phyloP scores from a whole-genome alignment of 1,139 yeast genomes.

The Nakaseomyces kungkrabaensis region DNA sequence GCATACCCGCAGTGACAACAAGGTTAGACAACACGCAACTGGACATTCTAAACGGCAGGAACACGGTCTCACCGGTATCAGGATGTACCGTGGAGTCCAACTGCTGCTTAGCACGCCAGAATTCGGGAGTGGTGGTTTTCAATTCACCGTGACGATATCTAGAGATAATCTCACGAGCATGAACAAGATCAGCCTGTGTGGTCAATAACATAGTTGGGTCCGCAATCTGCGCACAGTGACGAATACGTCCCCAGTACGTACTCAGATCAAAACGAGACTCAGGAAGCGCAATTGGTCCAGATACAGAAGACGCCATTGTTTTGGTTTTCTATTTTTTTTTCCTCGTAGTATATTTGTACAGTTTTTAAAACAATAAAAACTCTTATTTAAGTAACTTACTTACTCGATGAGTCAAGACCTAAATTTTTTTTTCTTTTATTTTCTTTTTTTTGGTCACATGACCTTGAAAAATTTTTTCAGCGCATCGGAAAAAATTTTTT shows the following conservation, averaged over 20 bases:
- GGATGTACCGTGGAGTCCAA: slow-evolving; percentile 89
- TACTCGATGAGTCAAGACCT: background rate
- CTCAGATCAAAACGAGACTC: slow-evolving; percentile 66
- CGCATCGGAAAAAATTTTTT: background rate
- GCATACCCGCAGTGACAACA: slow-evolving; percentile 95
- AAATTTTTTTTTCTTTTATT: background rate
- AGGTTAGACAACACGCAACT: slow-evolving; percentile 86
- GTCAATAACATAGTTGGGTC: slow-evolving; percentile 86
- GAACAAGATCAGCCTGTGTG: slow-evolving; percentile 50
- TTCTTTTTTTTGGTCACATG: background rate
- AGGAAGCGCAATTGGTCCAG: slow-evolving; percentile 73
- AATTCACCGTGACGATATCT: slow-evolving; percentile 63
- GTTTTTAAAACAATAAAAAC: too few species aligned
- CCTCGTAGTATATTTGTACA: background rate
- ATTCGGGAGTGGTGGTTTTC: slow-evolving; percentile 56
- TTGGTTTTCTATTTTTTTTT: background rate
- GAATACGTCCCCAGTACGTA: slow-evolving; percentile 88
- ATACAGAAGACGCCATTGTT: slow-evolving; percentile 75
- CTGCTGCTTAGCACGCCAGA: slow-evolving; percentile 83
- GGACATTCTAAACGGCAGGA: slow-evolving; percentile 93
- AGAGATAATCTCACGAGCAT: slow-evolving; percentile 56
- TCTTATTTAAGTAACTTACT: background rate
- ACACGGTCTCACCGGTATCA: slow-evolving; percentile 87
- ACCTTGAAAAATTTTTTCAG: background rate
- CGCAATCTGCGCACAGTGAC: slow-evolving; percentile 85